Percentiles rank a stretch among this genome's conserved stretches.
Conservation (phyloP, 495 filamentous ascomycete genomes). For the Haplographium delicatum region DNA sequence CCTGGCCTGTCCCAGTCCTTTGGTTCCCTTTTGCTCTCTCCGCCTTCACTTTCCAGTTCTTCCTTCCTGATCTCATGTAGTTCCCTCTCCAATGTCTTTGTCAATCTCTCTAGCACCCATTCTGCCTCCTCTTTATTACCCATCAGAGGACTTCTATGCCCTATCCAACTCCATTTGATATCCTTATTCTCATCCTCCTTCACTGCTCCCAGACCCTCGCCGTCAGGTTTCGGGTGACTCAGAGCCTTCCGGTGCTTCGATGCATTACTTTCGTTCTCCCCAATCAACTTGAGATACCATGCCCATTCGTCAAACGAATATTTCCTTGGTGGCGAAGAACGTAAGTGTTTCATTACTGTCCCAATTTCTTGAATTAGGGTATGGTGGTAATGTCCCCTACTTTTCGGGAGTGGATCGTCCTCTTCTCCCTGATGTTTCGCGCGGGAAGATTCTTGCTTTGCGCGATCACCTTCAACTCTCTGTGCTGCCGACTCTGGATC, state of each 20-base stretch:
- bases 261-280: constrained; percentile 55
- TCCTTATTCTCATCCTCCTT: constrained; percentile 24
- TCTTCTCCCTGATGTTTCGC: constrained; percentile 5
- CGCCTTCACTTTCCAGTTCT: constrained; percentile 5
- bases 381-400: constrained; percentile 50
- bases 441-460: constrained; percentile 28
- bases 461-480: neutral
- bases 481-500: constrained; percentile 16
- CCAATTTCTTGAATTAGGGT: constrained; percentile 62
- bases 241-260: constrained; percentile 36
- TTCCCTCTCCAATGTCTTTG: constrained; percentile 47
- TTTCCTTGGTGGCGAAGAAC: constrained; percentile 52
- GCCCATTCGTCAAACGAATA: constrained; percentile 82
- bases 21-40: neutral
- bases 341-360: constrained; percentile 59
- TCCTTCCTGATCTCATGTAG: constrained; percentile 33
- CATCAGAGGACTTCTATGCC: constrained; percentile 66
- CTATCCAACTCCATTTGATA: constrained; percentile 53
- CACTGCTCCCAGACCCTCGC: constrained; percentile 23
- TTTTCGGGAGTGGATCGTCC: constrained; percentile 28
- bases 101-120: constrained; percentile 71
- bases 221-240: constrained; percentile 32
- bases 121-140: constrained; percentile 67
- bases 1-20: neutral
- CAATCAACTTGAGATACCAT: constrained; percentile 70